Evolutionary conservation across 2,329 filamentous ascomycete species (phyloP), one percentile per base, ranked within the genome.

Genomic region (Diaporthe citriasiana): DNA sequence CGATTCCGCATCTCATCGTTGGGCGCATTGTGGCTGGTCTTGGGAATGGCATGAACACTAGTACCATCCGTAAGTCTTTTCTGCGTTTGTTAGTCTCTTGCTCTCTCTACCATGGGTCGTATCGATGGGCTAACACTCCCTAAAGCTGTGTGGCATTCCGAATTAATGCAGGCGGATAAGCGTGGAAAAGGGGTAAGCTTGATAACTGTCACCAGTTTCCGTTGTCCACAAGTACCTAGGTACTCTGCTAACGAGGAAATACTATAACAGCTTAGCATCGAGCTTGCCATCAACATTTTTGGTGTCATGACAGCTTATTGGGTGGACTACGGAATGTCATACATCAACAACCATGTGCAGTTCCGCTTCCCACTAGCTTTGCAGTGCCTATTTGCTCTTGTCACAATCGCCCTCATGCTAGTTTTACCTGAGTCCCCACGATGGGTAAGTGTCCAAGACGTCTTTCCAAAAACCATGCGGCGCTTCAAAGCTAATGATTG

Each of bases 1-100:
- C 77, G 6, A 80, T 86, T n/a, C 78, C 82, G 25, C 82, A 86
- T 60, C 81, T 87, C 80, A 84, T 86, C 68, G 83, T 85, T 13
- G 85, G 84, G 0, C 81, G 86, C 2, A 81, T 87, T 30, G 81
- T 87, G 27, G 83, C 83, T 8, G 86, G 86, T 2, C 69, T 87
- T 4, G 86, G 86, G 2, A 86, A 83, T 57, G 84, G 85, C 7
- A 79, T 86, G 79, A 88, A 88, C 68, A 88, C 87, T 2, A 84
- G 86, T 47, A 88, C 87, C 1, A 83, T 83, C 25, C 82, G 82
- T 77, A 75, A 83, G 76, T 76, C n/a, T 38, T 13, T 40, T 51
- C 63, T 40, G 33, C 9, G 15, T 30, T n/a, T 35, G n/a, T 3
- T 15, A 10, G 15, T 35, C 8, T 40, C 13, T 22, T 38, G 12